These are phyloP conservation scores for Cyberlindnera veronae DNA, from an alignment of 805 yeast genomes.

Conservation along the genomic window DNA sequence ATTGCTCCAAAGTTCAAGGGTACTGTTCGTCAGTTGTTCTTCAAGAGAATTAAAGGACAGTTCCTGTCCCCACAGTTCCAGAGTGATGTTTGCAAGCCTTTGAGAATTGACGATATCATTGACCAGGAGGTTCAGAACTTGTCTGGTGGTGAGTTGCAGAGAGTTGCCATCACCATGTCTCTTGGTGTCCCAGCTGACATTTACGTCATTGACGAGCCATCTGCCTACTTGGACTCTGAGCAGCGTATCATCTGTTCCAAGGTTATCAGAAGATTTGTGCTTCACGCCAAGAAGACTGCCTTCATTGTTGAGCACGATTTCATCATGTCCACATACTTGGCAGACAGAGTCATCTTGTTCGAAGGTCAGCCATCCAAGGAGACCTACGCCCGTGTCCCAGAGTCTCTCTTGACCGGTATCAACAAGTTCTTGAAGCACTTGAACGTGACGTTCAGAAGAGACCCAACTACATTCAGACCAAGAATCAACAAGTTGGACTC, in stretches of 20 bases:
- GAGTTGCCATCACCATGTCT: constrained; percentile 96
- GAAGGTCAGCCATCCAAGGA: constrained; percentile 91
- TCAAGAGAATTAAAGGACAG: constrained; percentile 92
- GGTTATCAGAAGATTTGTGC: constrained; percentile 93
- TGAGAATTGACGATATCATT: constrained; percentile 87
- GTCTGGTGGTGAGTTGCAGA: constrained; percentile 99
- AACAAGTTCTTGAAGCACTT: constrained; percentile 94
- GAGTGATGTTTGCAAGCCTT: constrained; percentile 95
- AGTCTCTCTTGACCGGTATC: constrained; percentile 93
- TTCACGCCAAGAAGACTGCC: constrained; percentile 98
- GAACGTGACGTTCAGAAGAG: constrained; percentile 98
- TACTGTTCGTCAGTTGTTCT: constrained; percentile 95
- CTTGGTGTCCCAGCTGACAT: constrained; percentile 95
- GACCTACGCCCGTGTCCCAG: constrained; percentile 86
- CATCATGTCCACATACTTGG: constrained; percentile 99
- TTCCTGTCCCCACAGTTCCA: constrained; percentile 97
- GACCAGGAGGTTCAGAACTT: constrained; percentile 97
- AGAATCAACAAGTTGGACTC: constrained; percentile 97
- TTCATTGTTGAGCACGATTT: constrained; percentile 99
- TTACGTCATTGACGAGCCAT: constrained; percentile 96
- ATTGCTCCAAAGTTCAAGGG: constrained; percentile 99
- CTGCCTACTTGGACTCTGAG: constrained; percentile 98
- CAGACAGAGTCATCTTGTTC: constrained; percentile 97
- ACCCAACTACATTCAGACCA: constrained; percentile 97
- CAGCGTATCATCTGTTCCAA: constrained; percentile 99